Evolutionary conservation across 495 filamentous ascomycete genomes (phyloP).

Genomic region (Parmelia sp.): DNA sequence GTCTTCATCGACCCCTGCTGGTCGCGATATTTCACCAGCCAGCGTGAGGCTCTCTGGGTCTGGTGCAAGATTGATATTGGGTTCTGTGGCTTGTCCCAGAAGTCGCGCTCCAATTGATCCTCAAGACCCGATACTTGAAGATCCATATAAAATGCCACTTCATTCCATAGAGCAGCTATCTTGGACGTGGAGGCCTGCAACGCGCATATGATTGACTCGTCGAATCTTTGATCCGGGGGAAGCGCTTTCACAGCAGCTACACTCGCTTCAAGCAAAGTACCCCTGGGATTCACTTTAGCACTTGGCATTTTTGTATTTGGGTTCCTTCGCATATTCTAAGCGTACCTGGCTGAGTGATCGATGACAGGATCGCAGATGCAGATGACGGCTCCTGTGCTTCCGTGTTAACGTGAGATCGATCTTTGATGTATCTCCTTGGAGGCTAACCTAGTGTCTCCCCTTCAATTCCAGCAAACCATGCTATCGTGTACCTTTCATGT

Average conservation of each 20-base stretch:
- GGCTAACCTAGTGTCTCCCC: neutral
- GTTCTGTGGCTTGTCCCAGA: slow-evolving; percentile 13
- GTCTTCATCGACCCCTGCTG: neutral
- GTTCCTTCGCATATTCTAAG: neutral
- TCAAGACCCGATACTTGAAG: slow-evolving; percentile 8
- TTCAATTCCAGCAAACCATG: neutral
- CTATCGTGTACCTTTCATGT: slow-evolving; percentile 9
- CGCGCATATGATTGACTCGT: neutral
- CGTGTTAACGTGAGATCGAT: neutral
- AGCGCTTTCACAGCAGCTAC: neutral
- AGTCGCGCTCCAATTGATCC: slow-evolving; percentile 11
- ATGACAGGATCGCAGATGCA: slow-evolving; percentile 8
- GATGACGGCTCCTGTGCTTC: neutral
- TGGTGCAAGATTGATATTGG: slow-evolving; percentile 11
- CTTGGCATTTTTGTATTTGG: neutral
- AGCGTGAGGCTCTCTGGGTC: slow-evolving; percentile 10
- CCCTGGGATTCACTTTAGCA: neutral
- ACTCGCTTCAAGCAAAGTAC: neutral
- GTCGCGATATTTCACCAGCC: slow-evolving; percentile 5
- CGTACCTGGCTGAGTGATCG: neutral
- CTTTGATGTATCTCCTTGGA: neutral
- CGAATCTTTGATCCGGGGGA: neutral
- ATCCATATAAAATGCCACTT: slow-evolving; percentile 10
- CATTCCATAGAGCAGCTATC: slow-evolving; percentile 1
- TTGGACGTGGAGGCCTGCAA: neutral